These are phyloP conservation scores for Kwoniella mangroviensis DNA, from an alignment of 768 basidiomycete species.

Conservation along the genomic window DNA sequence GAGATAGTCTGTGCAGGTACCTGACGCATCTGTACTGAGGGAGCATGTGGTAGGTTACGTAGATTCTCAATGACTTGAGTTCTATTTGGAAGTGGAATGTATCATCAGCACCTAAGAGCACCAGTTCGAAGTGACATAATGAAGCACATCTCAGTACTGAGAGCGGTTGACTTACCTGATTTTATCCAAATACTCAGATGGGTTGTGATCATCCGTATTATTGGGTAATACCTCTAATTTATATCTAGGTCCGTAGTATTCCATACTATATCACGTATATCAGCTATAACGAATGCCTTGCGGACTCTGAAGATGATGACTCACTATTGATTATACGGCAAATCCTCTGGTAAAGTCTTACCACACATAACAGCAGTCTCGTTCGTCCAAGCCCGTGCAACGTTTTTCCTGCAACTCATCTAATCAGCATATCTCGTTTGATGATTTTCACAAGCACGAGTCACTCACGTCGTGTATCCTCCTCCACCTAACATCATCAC, in stretches of 20 bases:
- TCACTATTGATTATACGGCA: conserved; percentile 59
- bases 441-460: no score
- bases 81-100: conserved; percentile 60
- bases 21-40: conserved; percentile 83
- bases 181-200: conserved; percentile 76
- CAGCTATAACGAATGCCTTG: not conserved
- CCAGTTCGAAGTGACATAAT: not conserved
- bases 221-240: conserved; percentile 86
- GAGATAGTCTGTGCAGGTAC: conserved; percentile 67
- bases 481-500: conserved; percentile 92
- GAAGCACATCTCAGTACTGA: not conserved
- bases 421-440: conserved; percentile 12
- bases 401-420: conserved; percentile 68
- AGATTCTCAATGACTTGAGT: conserved; percentile 65
- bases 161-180: conserved; percentile 66
- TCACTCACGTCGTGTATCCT: conserved; percentile 78
- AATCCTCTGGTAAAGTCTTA: conserved; percentile 65
- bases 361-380: conserved; percentile 96
- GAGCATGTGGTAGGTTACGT: conserved; percentile 70
- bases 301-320: conserved; percentile 2
- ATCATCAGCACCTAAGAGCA: not conserved
- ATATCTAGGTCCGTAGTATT: conserved; percentile 97
- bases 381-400: conserved; percentile 91
- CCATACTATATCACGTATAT: conserved; percentile 69
- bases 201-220: conserved; percentile 94